These are phyloP conservation scores for Aspergillus carlsbadensis DNA, from an alignment of 495 filamentous ascomycete species.

Conservation along the genomic window DNA sequence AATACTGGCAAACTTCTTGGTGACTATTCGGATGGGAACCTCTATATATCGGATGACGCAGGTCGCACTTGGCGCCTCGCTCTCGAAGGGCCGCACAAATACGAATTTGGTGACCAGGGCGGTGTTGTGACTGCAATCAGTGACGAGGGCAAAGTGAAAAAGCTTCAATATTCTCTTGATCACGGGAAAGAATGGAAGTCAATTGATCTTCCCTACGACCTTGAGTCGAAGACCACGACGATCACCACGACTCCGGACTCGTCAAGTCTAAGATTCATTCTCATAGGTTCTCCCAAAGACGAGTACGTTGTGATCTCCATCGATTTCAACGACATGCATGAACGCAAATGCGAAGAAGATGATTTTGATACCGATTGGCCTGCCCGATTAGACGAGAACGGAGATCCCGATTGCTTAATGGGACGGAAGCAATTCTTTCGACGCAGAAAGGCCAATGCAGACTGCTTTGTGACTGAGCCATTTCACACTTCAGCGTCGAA, in stretches of 20 bases:
- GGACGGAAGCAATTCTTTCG: slow-evolving; percentile 83
- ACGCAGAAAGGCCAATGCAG: slow-evolving; percentile 76
- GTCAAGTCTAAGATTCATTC: slow-evolving; percentile 82
- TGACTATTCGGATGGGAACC: slow-evolving; percentile 63
- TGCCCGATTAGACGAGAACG: slow-evolving; percentile 76
- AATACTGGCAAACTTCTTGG: slow-evolving; percentile 77
- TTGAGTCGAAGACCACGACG: slow-evolving; percentile 45
- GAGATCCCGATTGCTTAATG: slow-evolving; percentile 86
- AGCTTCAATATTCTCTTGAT: slow-evolving; percentile 79
- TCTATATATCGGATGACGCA: slow-evolving; percentile 89
- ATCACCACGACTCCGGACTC: slow-evolving; percentile 89
- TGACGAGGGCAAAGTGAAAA: slow-evolving; percentile 61
- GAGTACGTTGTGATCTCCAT: slow-evolving; percentile 64
- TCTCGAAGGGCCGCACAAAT: slow-evolving; percentile 81
- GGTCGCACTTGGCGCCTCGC: slow-evolving; percentile 78
- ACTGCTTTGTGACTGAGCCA: slow-evolving; percentile 85
- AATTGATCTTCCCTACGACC: slow-evolving; percentile 55
- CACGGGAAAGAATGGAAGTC: slow-evolving; percentile 80
- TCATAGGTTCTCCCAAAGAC: slow-evolving; percentile 55
- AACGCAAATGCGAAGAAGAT: slow-evolving; percentile 71
- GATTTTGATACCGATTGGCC: slow-evolving; percentile 83
- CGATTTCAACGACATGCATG: slow-evolving; percentile 80
- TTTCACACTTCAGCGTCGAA: slow-evolving; percentile 70
- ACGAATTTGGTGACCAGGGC: slow-evolving; percentile 91
- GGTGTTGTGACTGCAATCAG: slow-evolving; percentile 79